Evolutionary conservation across 306 rosid species (phyloP), one percentile per base, ranked within the genome.

Genomic region (Lathyrus oleraceus): DNA sequence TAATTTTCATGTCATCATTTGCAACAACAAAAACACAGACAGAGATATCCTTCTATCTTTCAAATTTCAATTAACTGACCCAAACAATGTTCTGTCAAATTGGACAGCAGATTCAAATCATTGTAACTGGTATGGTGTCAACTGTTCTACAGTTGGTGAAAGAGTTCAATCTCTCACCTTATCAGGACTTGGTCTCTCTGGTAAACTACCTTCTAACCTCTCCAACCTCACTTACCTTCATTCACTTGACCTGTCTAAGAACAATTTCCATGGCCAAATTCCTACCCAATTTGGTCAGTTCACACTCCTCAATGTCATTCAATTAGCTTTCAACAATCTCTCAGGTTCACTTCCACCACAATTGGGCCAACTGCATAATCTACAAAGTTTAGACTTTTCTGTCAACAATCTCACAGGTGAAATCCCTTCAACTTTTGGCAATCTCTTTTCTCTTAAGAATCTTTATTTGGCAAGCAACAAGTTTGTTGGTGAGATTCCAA

Each of bases 91-190:
- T 12, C 61, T 81, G 0, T 56, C 77, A 2, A 6, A 2, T 0
- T 81, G 82, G 85, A 27, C 2, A 12, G 0, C 5, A 6, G 2
- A 70, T 70, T 81, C 80, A 8, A 58, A 49, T 39, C 82, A 77
- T 38, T 81, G 85, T 19, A 56, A 43, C 2, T 81, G 85, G 85
- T 32, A 45, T 9, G 82, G 82, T 39, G 80, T 78, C 3, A 64
- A 69, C 4, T 80, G 87, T 72, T 63, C 73, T 70, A 80, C 45
- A 62, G 8, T 17, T 63, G 75, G 58, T 39, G 28, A 13, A 2
- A 70, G 70, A 71, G 84, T 83, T 19, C 56, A 64, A 28, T 80
- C 80, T 44, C 82, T 83, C n/a, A n/a, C 10, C 8, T 65, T 83
- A 13, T 2, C 20, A 15, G 57, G 47, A 62, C 70, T 64, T 19